Base-by-base conservation (phyloP, 1,139 yeast genomes). In the Pichiaceae sp. region DNA sequence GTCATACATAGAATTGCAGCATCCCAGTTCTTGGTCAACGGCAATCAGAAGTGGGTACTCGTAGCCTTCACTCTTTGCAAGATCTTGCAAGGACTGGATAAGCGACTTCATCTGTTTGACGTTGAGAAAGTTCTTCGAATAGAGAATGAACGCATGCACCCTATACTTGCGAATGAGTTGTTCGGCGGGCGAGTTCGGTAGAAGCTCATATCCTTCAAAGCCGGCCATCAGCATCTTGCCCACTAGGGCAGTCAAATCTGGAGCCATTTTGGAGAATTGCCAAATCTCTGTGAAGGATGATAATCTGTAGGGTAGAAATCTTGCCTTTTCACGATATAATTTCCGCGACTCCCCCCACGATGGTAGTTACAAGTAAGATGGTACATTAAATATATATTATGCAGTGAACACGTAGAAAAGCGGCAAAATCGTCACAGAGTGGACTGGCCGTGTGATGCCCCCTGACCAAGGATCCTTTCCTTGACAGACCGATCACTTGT, bases 201-300 rank as follows among this genome's bases (percentile, higher is more conserved):
- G 72, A 11, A 76, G 76, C 14, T 66, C 63, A 28, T 74, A 62
- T 2, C 81, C 83, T 43, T 70, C 71, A 48, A 77, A 75, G 27
- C 85, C 85, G 4, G 77, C 80, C 57, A 78, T 68, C 35, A 78
- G 62, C 40, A 76, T 67, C 53, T 75, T 50, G 8, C 54, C 54
- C 1, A 44, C 32, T 12, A 34, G 37, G 9, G 35, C 38, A 3
- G 34, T 21, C 17, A 37, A n/a, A n/a, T n/a, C n/a, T n/a, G n/a
- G n/a, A n/a, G n/a, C n/a, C n/a, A n/a, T n/a, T n/a, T n/a, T n/a
- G n/a, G n/a, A n/a, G n/a, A n/a, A n/a, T n/a, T n/a, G n/a, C n/a
- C n/a, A n/a, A n/a, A n/a, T n/a, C n/a, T n/a, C n/a, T n/a, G n/a
- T n/a, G n/a, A n/a, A n/a, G n/a, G n/a, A n/a, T n/a, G n/a, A n/a